Evolutionary conservation across 805 yeast species (phyloP), one percentile per base, ranked within the genome.

Genomic region (Candida wancherniae): DNA sequence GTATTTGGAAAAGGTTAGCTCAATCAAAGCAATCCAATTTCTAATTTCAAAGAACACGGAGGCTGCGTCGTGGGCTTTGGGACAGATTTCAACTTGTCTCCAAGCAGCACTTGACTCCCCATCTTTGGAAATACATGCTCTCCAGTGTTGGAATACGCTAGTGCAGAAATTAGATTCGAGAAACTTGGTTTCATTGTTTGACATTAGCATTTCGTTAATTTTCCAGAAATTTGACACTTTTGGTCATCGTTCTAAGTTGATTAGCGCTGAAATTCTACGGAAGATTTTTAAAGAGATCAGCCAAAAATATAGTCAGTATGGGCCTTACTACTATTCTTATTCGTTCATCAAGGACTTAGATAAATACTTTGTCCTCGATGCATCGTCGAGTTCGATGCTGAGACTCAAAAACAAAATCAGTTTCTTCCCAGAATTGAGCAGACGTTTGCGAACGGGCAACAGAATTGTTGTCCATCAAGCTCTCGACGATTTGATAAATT

Each of bases 71-170:
- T 53, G 64, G 22, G 84, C 85, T 0, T 56, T 83, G 20, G 94
- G 95, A 0, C 97, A 88, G 51, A 74, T 90, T 4, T 80, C 85
- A 37, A 82, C 94, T 2, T 83, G 94, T 45, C 59, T 90, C 9
- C 95, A 86, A 50, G 77, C 87, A 1, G 80, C 90, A 0, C 56
- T 88, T 14, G 87, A 80, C 22, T 71, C 70, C 12, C 58, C 69
- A 0, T 76, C 75, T 15, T 66, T 87, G 9, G 80, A 80, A 37
- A 60, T 61, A 10, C 70, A 71, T 22, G 75, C 90, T 0, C 58
- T 92, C 24, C 62, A 68, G 27, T 81, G 92, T 33, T 80, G 95
- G 81, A 65, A 68, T 30, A 63, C 67, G 2, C 60, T 90, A 30
- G 71, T 84, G 2, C 60, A 67, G 11, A 65, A 63, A n/a, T 55